A percentile compares a stretch with the other conserved stretches of the same genome.
These are phyloP conservation scores for Lentinula sp. DNA, from an alignment of 768 basidiomycete species.

Conservation along the genomic window DNA sequence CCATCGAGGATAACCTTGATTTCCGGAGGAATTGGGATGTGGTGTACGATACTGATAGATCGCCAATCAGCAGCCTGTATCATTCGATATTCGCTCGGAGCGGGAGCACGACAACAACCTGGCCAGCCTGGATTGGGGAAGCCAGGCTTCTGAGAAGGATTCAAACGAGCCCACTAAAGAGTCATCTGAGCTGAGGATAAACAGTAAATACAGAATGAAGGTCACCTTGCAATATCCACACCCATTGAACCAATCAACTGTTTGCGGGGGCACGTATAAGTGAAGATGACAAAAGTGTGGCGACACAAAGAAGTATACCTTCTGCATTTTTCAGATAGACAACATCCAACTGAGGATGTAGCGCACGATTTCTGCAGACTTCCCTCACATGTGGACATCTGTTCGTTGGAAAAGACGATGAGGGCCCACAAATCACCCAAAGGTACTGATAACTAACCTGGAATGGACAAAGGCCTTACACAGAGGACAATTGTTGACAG, in stretches of 20 bases:
- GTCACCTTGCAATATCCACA: constrained; percentile 87
- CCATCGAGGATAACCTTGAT: constrained; percentile 64
- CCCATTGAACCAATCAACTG: constrained; percentile 78
- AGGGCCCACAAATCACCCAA: constrained; percentile 9
- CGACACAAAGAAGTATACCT: constrained; percentile 39
- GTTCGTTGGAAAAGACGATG: constrained; percentile 14
- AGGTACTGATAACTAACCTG: constrained; percentile 33
- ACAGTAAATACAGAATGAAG: constrained; percentile 10
- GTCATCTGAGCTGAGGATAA: constrained; percentile 17
- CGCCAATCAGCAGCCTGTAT: constrained; percentile 77
- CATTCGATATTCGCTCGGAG: constrained; percentile 47
- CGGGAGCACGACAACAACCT: constrained; percentile 81
- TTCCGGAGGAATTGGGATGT: constrained; percentile 65
- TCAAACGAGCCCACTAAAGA: constrained; percentile 64
- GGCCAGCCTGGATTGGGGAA: constrained; percentile 80
- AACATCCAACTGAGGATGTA: constrained; percentile 75
- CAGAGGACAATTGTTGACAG: constrained; percentile 70
- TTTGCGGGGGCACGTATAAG: constrained; percentile 10
- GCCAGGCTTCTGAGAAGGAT: constrained; percentile 45
- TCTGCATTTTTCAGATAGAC: constrained; percentile 84
- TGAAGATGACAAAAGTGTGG: constrained; percentile 12
- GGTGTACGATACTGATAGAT: constrained; percentile 70
- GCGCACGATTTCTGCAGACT: constrained; percentile 66
- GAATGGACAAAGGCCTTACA: constrained; percentile 75
- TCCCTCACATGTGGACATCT: constrained; percentile 78